Percentiles rank a stretch among this genome's conserved stretches.
phyloP scores from a whole-genome alignment of 1,284 basidiomycete species.

The Ganoderma multipileum region DNA sequence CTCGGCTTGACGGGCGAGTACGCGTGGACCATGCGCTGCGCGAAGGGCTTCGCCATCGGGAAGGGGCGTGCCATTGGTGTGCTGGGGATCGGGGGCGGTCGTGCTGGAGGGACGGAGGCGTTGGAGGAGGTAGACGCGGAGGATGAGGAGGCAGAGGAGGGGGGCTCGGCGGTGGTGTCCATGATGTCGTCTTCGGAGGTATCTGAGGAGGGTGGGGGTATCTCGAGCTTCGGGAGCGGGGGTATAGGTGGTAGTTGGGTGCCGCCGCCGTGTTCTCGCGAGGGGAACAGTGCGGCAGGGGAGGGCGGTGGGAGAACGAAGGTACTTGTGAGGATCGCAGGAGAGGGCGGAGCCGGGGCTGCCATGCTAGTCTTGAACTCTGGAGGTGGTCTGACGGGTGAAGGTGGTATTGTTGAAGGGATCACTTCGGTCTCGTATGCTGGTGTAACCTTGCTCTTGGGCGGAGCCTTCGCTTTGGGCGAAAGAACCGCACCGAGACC shows the following conservation, averaged over 20 bases:
- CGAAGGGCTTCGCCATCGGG: slow-evolving; percentile 73
- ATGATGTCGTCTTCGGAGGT: slow-evolving; percentile 20
- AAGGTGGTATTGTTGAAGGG: slow-evolving; percentile 41
- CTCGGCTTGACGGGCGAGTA: slow-evolving; percentile 81
- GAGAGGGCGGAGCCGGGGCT: slow-evolving; percentile 27
- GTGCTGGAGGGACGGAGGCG: slow-evolving; percentile 15
- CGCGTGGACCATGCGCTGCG: slow-evolving; percentile 72
- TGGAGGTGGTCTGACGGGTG: slow-evolving; percentile 29
- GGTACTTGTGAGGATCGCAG: slow-evolving; percentile 54
- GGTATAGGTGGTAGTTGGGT: slow-evolving; percentile 30
- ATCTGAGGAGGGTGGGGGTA: slow-evolving; percentile 22
- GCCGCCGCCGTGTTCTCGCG: slow-evolving; percentile 18
- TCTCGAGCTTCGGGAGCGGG: slow-evolving; percentile 30
- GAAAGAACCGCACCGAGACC: slow-evolving; percentile 31
- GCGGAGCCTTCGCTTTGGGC: slow-evolving; percentile 23
- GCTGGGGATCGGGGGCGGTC: slow-evolving; percentile 30
- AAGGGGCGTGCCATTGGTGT: slow-evolving; percentile 50
- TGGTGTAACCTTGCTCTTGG: slow-evolving; percentile 47
- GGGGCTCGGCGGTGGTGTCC: slow-evolving; percentile 15
- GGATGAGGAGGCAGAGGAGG: slow-evolving; percentile 17
- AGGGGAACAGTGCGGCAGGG: slow-evolving; percentile 56
- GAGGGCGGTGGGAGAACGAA: slow-evolving; percentile 80
- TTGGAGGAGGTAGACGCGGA: slow-evolving; percentile 15
- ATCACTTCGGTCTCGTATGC: slow-evolving; percentile 75
- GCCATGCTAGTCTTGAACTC: slow-evolving; percentile 39